These are phyloP conservation scores for Iris macrosiphon DNA, from an alignment of 106 monocot genomes.

Conservation along the genomic window DNA sequence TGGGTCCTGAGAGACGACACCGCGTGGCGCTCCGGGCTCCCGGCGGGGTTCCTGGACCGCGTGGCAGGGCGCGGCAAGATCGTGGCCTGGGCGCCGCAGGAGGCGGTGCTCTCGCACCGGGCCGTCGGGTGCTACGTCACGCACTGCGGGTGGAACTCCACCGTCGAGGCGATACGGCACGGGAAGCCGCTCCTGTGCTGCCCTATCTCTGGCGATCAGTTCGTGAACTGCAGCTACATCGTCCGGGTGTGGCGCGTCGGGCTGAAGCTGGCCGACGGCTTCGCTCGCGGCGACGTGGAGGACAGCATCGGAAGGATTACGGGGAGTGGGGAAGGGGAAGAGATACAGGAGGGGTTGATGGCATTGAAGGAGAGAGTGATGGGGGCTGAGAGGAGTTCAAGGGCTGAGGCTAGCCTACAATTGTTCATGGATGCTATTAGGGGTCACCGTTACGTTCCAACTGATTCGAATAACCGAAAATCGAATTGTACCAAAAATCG, in stretches of 20 bases:
- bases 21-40: slow-evolving; percentile 21
- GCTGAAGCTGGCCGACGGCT: slow-evolving; percentile 18
- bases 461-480: no score
- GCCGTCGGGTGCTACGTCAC: slow-evolving; percentile 58
- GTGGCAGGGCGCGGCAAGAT: slow-evolving; percentile 5
- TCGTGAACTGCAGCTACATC: slow-evolving; percentile 45
- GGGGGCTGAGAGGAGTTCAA: slow-evolving; percentile 40
- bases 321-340: slow-evolving; percentile 27
- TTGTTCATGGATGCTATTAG: slow-evolving; percentile 15
- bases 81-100: slow-evolving; percentile 36
- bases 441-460: no score
- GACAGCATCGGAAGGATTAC: slow-evolving; percentile 42
- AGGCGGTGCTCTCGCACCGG: slow-evolving; percentile 28
- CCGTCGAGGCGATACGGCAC: slow-evolving; percentile 33
- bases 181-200: slow-evolving; percentile 36
- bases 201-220: slow-evolving; percentile 61
- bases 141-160: slow-evolving; percentile 66
- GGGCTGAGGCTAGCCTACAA: slow-evolving; percentile 9
- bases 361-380: slow-evolving; percentile 34
- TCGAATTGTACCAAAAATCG: no score
- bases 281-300: slow-evolving; percentile 33
- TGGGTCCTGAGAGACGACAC: slow-evolving; percentile 9
- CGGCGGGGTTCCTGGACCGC: slow-evolving; percentile 5
- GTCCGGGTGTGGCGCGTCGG: slow-evolving; percentile 44
- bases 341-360: slow-evolving; percentile 33